Conservation (phyloP, 106 monocot species). For the Triglochin maritima region DNA sequence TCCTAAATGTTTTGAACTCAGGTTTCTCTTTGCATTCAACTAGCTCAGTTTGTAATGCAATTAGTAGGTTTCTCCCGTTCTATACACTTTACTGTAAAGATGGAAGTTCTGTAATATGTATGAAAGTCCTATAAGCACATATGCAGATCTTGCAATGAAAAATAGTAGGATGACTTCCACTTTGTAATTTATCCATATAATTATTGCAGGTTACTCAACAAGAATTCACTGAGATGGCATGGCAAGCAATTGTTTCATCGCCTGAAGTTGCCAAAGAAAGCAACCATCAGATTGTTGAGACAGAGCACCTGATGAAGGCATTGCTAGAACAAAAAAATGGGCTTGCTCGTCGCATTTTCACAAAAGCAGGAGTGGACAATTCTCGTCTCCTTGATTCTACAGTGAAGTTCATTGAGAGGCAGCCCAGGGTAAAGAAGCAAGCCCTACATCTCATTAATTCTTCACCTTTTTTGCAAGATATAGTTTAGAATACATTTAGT, state of each 20-base stretch:
- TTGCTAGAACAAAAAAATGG: conserved; percentile 96
- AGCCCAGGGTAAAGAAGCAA: conserved; percentile 57
- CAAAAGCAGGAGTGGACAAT: conserved; percentile 91
- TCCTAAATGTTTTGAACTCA: too few relatives aligned
- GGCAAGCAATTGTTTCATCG: conserved; percentile 92
- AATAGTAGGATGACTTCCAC: neutral
- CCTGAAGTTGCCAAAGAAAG: conserved; percentile 95
- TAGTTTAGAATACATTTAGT: too few relatives aligned
- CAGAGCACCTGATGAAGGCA: conserved; percentile 95
- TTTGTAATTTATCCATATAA: neutral
- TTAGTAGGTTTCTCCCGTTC: neutral
- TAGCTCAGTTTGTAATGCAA: too few relatives aligned
- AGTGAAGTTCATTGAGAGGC: conserved; percentile 79
- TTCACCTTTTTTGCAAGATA: too few relatives aligned
- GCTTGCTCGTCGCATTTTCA: conserved; percentile 95
- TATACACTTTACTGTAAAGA: neutral
- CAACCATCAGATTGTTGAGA: conserved; percentile 98
- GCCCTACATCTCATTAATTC: neutral
- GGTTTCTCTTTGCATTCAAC: too few relatives aligned
- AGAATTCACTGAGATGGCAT: conserved; percentile 97
- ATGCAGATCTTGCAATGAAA: neutral
- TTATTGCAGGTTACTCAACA: conserved; percentile 67
- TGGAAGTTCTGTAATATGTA: neutral
- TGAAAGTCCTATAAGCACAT: neutral
- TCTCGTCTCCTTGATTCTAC: conserved; percentile 83